These are phyloP conservation scores for Chlorokybus atmophyticus DNA, from an alignment of 139 green algal species.

Conservation along the genomic window DNA sequence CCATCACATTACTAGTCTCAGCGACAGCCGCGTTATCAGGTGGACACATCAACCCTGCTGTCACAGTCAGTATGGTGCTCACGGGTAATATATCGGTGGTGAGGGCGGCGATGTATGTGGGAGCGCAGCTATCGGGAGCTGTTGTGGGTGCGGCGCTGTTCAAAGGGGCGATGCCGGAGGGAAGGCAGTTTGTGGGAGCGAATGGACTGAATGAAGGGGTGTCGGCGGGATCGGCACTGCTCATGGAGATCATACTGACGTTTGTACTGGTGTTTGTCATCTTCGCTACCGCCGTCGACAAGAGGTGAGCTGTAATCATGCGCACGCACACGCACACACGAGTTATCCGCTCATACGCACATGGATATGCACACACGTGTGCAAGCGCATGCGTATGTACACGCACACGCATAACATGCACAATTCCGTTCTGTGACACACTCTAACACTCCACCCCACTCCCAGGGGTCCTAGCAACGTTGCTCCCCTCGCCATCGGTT, in stretches of 20 bases:
- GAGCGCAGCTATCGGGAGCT: conserved; percentile 20
- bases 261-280: conserved; percentile 25
- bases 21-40: conserved; percentile 20
- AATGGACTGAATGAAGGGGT: conserved; percentile 6
- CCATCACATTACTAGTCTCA: conserved; percentile 15
- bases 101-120: conserved; percentile 7
- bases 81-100: conserved; percentile 19
- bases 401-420: too few relatives aligned
- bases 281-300: conserved; percentile 20
- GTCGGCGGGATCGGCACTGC: background rate
- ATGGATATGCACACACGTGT: too few relatives aligned
- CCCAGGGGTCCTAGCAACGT: background rate
- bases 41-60: conserved; percentile 26
- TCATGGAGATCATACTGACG: conserved; percentile 31
- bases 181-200: background rate
- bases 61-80: conserved; percentile 18
- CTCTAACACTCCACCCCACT: too few relatives aligned
- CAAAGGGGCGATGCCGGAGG: background rate
- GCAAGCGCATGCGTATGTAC: too few relatives aligned
- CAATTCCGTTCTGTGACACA: too few relatives aligned
- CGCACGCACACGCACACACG: too few relatives aligned
- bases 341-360: too few relatives aligned
- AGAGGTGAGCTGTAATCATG: too few relatives aligned
- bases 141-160: conserved; percentile 10
- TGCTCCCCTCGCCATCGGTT: conserved; percentile 19